Percentiles rank a stretch among this genome's conserved stretches.
Evolutionary conservation across 306 rosid species (phyloP).

Genomic region (Prinsepia uniflora): DNA sequence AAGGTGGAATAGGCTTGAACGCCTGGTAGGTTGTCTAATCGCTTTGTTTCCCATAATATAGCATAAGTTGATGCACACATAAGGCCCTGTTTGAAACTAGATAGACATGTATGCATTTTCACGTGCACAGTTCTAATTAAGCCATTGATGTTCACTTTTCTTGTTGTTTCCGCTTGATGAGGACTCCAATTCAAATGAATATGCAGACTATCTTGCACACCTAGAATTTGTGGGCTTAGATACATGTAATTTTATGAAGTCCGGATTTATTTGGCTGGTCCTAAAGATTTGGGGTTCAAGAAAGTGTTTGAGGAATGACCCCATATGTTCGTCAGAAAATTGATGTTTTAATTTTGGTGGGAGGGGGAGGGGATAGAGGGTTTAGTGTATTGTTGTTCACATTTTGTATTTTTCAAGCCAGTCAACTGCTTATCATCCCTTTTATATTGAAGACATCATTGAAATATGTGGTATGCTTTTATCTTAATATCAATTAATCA

Average conservation of each 20-base stretch:
- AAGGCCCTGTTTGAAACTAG: not conserved
- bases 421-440: not conserved
- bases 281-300: no score
- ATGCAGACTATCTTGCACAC: not conserved
- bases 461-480: not conserved
- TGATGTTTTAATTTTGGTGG: no score
- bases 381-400: not conserved
- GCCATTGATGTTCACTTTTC: not conserved
- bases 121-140: not conserved
- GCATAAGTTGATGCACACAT: slow-evolving; percentile 6
- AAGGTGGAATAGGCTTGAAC: slow-evolving; percentile 94
- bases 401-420: not conserved
- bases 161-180: not conserved
- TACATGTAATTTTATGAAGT: not conserved
- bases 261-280: no score
- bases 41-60: slow-evolving; percentile 9
- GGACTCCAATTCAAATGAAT: not conserved
- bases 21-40: slow-evolving; percentile 53
- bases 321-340: no score
- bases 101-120: not conserved
- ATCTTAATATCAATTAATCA: not conserved
- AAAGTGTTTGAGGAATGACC: no score
- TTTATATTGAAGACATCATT: not conserved
- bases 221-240: not conserved
- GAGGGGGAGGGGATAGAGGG: no score